These are phyloP conservation scores for Geum urbanum DNA, from an alignment of 306 rosid species.

Conservation along the genomic window DNA sequence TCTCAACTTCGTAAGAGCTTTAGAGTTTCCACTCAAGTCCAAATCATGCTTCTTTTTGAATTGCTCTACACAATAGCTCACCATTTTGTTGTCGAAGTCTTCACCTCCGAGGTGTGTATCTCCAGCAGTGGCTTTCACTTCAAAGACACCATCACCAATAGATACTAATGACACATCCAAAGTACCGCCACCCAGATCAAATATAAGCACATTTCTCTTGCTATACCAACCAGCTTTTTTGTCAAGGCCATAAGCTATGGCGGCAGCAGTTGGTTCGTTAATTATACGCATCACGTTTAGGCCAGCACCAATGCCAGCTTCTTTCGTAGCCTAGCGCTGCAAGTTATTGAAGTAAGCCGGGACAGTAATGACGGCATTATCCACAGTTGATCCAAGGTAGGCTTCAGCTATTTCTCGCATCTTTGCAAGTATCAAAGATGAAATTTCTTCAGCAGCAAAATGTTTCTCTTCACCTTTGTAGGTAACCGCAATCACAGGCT, in stretches of 20 bases:
- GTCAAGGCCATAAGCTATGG: no score
- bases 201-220: background rate
- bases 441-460: background rate
- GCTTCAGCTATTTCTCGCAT: background rate
- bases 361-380: background rate
- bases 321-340: background rate
- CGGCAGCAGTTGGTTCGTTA: background rate
- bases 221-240: background rate
- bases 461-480: no score
- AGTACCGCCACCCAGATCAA: background rate
- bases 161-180: background rate
- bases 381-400: no score
- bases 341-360: background rate
- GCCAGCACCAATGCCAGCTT: background rate
- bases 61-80: no score
- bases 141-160: background rate
- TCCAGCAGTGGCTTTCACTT: slow-evolving; percentile 4
- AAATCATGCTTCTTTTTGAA: no score
- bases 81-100: no score
- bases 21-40: background rate
- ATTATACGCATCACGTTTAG: background rate
- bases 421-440: background rate
- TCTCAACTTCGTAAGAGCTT: no score
- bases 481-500: no score
- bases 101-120: slow-evolving; percentile 2